These are phyloP conservation scores for Trichoderma brevicompactum DNA, from an alignment of 2,329 filamentous ascomycete genomes.

Conservation along the genomic window DNA sequence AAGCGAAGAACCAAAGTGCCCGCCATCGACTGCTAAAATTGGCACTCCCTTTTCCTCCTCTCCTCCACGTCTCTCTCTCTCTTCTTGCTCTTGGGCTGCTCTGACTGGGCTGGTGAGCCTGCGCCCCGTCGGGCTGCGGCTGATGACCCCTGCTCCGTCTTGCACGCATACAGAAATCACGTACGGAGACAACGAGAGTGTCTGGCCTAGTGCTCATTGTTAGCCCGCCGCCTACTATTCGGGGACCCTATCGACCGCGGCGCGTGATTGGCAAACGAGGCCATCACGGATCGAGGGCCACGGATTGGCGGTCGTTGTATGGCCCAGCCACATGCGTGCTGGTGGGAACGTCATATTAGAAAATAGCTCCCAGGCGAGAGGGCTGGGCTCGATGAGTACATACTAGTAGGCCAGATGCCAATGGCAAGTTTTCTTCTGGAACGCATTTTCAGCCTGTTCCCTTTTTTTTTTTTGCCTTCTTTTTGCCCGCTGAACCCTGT, in stretches of 20 bases:
- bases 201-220: slow-evolving; percentile 7
- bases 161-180: too few relatives aligned
- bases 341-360: too few relatives aligned
- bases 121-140: slow-evolving; percentile 28
- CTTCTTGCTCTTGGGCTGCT: background rate
- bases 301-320: background rate
- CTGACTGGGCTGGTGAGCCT: slow-evolving; percentile 23
- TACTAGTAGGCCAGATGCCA: too few relatives aligned
- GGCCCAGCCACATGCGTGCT: background rate
- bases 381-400: too few relatives aligned
- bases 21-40: slow-evolving; percentile 17
- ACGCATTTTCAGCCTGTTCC: background rate
- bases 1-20: background rate
- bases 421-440: background rate
- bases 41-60: slow-evolving; percentile 5
- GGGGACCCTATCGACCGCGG: background rate
- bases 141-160: slow-evolving; percentile 20
- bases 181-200: too few relatives aligned
- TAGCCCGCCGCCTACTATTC: background rate
- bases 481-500: background rate
- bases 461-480: background rate
- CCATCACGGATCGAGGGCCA: background rate
- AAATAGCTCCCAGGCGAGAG: too few relatives aligned
- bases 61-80: background rate
- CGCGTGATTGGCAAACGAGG: slow-evolving; percentile 15